A percentile compares a stretch with the other conserved stretches of the same genome.
These are phyloP conservation scores for Cyphellophora europaea DNA, from an alignment of 2,329 filamentous ascomycete species.

Conservation along the genomic window DNA sequence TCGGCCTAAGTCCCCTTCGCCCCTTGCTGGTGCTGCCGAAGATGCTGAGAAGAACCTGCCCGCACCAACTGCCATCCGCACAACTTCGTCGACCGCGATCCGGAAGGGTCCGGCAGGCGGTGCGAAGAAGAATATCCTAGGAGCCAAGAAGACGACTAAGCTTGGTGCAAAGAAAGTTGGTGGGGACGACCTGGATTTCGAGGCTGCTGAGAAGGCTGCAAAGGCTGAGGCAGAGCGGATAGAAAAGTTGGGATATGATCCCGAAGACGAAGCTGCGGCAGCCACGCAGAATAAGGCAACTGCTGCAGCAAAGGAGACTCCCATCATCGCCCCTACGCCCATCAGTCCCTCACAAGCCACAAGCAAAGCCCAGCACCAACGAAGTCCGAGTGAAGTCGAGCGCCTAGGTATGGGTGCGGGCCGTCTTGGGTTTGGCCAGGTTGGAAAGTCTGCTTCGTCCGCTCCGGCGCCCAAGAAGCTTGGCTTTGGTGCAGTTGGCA, in stretches of 20 bases:
- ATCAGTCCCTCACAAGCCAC: constrained; percentile 54
- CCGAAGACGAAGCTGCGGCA: constrained; percentile 64
- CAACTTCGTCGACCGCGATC: constrained; percentile 70
- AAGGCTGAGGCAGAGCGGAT: constrained; percentile 96
- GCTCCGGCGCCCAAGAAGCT: constrained; percentile 61
- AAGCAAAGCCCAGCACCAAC: constrained; percentile 43
- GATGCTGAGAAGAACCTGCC: constrained; percentile 40
- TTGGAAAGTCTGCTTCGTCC: constrained; percentile 44
- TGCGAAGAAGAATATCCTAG: constrained; percentile 78
- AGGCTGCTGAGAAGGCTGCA: constrained; percentile 92
- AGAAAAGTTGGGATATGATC: constrained; percentile 90
- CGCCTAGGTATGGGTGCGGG: constrained; percentile 80
- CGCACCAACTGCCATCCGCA: constrained; percentile 58
- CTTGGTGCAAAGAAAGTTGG: constrained; percentile 88
- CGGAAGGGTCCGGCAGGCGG: constrained; percentile 57
- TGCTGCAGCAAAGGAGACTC: constrained; percentile 40
- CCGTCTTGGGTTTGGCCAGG: constrained; percentile 79
- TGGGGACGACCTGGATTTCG: constrained; percentile 79
- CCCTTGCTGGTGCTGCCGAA: constrained; percentile 41
- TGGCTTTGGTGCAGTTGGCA: constrained; percentile 79
- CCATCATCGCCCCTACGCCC: constrained; percentile 66
- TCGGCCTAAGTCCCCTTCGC: constrained; percentile 68
- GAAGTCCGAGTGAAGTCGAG: constrained; percentile 69
- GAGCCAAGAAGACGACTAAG: constrained; percentile 72
- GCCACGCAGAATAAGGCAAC: constrained; percentile 14